These are phyloP conservation scores for Kwoniella dejecticola DNA, from an alignment of 768 basidiomycete genomes.

Conservation along the genomic window DNA sequence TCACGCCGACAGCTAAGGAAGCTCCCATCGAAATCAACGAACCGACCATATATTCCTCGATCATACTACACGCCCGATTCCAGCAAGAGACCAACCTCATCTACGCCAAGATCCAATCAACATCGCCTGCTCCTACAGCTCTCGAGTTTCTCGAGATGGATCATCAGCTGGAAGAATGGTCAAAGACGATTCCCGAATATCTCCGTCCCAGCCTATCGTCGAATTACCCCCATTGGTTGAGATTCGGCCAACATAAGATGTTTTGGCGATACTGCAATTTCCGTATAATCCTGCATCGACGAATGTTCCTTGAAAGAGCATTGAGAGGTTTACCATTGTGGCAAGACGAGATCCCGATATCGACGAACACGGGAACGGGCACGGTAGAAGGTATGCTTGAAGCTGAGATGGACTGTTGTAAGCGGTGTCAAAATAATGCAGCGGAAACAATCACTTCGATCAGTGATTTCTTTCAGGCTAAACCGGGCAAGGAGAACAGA, in stretches of 20 bases:
- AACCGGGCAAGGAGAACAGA: slow-evolving; percentile 1
- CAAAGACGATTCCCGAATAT: slow-evolving; percentile 3
- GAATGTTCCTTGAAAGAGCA: slow-evolving; percentile 15
- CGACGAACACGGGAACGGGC: not conserved
- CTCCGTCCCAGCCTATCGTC: not conserved
- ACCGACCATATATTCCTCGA: slow-evolving; percentile 12
- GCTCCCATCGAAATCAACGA: not conserved
- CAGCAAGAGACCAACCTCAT: slow-evolving; percentile 1
- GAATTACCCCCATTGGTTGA: slow-evolving; percentile 6
- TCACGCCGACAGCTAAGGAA: not conserved
- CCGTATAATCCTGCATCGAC: slow-evolving; percentile 11
- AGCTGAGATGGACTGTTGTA: slow-evolving; percentile 7
- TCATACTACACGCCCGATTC: slow-evolving; percentile 6
- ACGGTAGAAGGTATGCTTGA: not conserved
- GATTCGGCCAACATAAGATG: slow-evolving; percentile 13
- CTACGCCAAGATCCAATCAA: slow-evolving; percentile 4
- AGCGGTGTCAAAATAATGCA: slow-evolving; percentile 10
- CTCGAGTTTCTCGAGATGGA: slow-evolving; percentile 2
- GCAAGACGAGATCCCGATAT: not conserved
- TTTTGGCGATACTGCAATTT: slow-evolving; percentile 20
- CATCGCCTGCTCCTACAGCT: slow-evolving; percentile 7
- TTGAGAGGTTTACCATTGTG: slow-evolving; percentile 12
- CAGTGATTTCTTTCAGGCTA: not conserved
- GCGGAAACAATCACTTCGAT: slow-evolving; percentile 9
- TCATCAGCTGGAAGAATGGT: slow-evolving; percentile 9